These are phyloP conservation scores for Trametes cubensis DNA, from an alignment of 768 basidiomycete species.

Conservation along the genomic window DNA sequence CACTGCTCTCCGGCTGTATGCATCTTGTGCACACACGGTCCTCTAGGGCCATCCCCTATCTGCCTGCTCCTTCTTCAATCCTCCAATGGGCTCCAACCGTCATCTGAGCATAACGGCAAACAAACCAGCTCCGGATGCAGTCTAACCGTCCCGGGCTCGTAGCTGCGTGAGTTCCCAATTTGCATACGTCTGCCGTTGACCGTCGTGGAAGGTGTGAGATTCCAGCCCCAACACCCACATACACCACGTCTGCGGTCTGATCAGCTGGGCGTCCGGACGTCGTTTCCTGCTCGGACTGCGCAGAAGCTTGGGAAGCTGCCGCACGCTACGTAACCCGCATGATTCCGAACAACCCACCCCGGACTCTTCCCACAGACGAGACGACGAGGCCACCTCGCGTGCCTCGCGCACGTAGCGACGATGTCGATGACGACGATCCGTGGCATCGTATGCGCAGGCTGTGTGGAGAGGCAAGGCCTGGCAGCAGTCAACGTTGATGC, in stretches of 20 bases:
- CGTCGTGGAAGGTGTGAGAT: not conserved
- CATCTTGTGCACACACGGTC: not conserved
- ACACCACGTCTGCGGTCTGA: conserved; percentile 13
- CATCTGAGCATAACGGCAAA: not conserved
- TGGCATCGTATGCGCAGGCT: conserved; percentile 1
- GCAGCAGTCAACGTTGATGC: not conserved
- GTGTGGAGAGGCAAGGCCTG: not conserved
- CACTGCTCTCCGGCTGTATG: not conserved
- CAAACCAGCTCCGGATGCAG: conserved; percentile 1
- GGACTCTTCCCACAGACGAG: not conserved
- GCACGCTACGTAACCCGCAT: conserved; percentile 1
- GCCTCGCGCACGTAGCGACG: no score
- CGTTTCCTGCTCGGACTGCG: conserved; percentile 7
- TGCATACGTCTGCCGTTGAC: not conserved
- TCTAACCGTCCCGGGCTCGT: no score
- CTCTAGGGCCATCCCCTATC: not conserved
- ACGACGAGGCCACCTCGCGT: not conserved
- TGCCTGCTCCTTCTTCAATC: no score
- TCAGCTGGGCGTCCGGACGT: not conserved
- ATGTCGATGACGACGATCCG: conserved; percentile 11
- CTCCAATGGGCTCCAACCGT: conserved; percentile 1
- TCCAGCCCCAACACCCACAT: not conserved
- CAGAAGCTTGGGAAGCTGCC: conserved; percentile 14
- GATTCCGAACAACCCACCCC: not conserved
- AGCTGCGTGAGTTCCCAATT: no score